A percentile compares a stretch with the other conserved stretches of the same genome.
These are phyloP conservation scores for Cadophora sp. DNA, from an alignment of 2,329 filamentous ascomycete species.

Conservation along the genomic window DNA sequence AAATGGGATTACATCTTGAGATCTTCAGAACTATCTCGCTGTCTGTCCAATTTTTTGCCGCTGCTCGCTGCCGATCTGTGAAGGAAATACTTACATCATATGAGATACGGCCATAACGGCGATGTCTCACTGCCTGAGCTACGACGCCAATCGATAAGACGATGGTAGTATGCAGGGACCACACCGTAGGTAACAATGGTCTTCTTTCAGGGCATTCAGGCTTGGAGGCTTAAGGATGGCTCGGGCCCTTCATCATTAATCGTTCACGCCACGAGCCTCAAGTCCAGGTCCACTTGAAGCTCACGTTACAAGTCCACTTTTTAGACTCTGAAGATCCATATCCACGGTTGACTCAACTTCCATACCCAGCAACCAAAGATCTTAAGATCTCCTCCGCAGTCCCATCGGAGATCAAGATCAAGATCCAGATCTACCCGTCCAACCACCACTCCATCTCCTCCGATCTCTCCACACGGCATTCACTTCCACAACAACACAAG, in stretches of 20 bases:
- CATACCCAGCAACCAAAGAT: neutral
- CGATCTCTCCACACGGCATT: neutral
- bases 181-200: neutral
- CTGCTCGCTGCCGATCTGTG: no score
- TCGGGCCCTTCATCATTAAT: neutral
- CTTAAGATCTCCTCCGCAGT: neutral
- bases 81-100: no score
- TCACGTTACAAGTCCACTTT: neutral
- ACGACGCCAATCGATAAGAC: neutral
- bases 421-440: neutral
- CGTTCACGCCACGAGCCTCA: neutral
- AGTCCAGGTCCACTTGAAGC: neutral
- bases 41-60: no score
- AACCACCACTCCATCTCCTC: neutral
- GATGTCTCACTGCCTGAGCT: conserved; percentile 2
- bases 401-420: neutral
- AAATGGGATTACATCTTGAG: no score
- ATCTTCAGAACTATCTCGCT: no score
- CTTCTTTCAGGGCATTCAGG: neutral
- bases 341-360: neutral
- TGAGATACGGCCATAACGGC: neutral
- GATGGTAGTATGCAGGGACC: neutral
- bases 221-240: neutral
- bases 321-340: neutral
- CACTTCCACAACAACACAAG: neutral